Evolutionary conservation across 192 early-diverging fungal genomes (phyloP), one percentile per base, ranked within the genome.

Genomic region (Coemansia sp.): DNA sequence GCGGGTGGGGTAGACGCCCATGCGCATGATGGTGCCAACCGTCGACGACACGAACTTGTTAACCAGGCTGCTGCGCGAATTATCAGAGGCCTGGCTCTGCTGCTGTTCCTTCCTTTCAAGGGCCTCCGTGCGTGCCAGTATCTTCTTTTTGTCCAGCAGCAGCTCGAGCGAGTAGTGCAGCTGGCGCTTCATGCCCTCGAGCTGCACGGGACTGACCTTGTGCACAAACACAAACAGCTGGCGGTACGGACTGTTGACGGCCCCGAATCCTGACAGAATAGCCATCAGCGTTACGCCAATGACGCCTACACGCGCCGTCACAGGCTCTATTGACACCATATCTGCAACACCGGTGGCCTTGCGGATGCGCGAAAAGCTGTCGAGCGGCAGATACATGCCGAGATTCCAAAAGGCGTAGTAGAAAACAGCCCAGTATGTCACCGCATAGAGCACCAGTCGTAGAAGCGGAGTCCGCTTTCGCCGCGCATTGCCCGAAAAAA

Each of bases 211-310:
- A 34, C 59, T 72, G 25, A 74, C 83, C 31, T 75, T 87, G 85
- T 88, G 85, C 25, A 92, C 68, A 81, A 95, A 96, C 52, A 91
- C 86, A 61, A 84, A 87, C 42, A 96, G 81, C 29, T 91, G 91
- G 17, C 86, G 87, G 72, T 93, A 96, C 0, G 96, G 96, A 29
- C 88, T 88, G 67, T 94, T 91, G 23, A 98, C 94, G 4, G 93
- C 94, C 62, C 93, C 94, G 73, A 96, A 96, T 19, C 94, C 96
- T 1, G 96, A 95, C 9, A 98, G 77, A 8, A 92, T 79, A 1
- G 96, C 93, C 88, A 94, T 98, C 48, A 96, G 76, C 0, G 92
- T 92, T 28, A 98, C 94, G 50, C 96, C 96, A 17, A 98, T 82
- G 17, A 94, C 85, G 14, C 94, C 88, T 6, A 94, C 88, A 33